phyloP scores from a whole-genome alignment of 2,329 filamentous ascomycete species.

The Sphaceloma murrayae region DNA sequence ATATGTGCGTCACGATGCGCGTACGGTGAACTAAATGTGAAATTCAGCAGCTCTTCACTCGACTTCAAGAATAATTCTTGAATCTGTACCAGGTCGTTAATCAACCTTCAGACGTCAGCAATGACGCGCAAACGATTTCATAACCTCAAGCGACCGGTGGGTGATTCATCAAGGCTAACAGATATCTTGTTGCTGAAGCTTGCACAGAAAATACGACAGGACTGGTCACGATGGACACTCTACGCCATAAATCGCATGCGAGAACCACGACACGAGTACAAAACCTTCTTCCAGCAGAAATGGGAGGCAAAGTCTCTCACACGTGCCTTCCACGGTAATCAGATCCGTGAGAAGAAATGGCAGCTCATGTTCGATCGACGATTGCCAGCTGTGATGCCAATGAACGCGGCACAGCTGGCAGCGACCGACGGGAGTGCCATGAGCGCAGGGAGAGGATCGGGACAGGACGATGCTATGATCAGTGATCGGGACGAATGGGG shows the following conservation, averaged over 20 bases:
- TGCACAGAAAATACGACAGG: conserved; percentile 76
- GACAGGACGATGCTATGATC: conserved; percentile 38
- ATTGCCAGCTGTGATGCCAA: conserved; percentile 72
- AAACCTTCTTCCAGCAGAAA: conserved; percentile 97
- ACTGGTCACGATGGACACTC: conserved; percentile 96
- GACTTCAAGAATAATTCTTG: neutral
- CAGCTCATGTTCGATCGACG: conserved; percentile 80
- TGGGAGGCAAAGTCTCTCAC: conserved; percentile 79
- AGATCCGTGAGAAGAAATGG: conserved; percentile 89
- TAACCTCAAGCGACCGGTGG: conserved; percentile 44
- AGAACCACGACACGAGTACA: conserved; percentile 35
- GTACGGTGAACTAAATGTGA: neutral
- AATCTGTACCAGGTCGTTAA: too few species aligned
- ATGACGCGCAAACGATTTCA: conserved; percentile 46
- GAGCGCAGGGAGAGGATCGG: conserved; percentile 74
- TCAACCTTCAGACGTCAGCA: conserved; percentile 6
- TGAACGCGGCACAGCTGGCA: conserved; percentile 74
- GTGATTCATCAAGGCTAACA: conserved; percentile 16
- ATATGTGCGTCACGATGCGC: neutral
- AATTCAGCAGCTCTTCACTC: neutral
- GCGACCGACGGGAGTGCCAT: conserved; percentile 70
- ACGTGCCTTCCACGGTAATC: conserved; percentile 87
- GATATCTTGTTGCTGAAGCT: neutral
- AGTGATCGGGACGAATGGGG: conserved; percentile 19
- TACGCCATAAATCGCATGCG: conserved; percentile 65